These are phyloP conservation scores for Olyra latifolia DNA, from an alignment of 176 grass and related monocot species.

Conservation along the genomic window DNA sequence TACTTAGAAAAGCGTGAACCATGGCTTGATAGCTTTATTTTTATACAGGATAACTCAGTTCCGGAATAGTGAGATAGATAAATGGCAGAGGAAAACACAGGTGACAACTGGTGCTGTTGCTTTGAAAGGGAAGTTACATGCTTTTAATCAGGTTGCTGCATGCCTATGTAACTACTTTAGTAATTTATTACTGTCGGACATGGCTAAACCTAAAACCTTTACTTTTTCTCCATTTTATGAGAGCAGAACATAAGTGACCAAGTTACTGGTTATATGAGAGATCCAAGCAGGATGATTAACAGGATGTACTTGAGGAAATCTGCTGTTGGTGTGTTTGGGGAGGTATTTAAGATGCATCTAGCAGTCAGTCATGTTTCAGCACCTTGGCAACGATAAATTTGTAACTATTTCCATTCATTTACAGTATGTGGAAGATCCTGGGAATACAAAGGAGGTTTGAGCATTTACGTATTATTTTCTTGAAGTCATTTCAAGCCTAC, in stretches of 20 bases:
- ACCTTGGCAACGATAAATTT: constrained; percentile 11
- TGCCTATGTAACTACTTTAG: constrained; percentile 13
- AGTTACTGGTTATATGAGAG: constrained; percentile 90
- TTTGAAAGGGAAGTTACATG: constrained; percentile 84
- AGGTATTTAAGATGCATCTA: constrained; percentile 53
- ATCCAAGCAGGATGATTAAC: constrained; percentile 89
- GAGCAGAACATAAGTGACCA: constrained; percentile 82
- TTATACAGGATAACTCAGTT: constrained; percentile 67
- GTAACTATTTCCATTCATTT: constrained; percentile 27
- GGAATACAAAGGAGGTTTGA: constrained; percentile 60
- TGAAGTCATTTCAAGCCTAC: constrained; percentile 7
- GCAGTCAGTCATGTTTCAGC: background rate
- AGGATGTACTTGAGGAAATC: constrained; percentile 70
- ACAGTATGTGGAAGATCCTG: constrained; percentile 42
- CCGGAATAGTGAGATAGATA: constrained; percentile 81
- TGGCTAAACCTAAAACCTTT: background rate
- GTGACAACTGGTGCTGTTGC: constrained; percentile 85
- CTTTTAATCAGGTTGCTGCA: constrained; percentile 68
- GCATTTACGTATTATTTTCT: constrained; percentile 19
- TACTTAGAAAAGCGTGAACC: background rate
- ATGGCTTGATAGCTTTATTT: background rate
- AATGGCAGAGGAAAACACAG: constrained; percentile 95
- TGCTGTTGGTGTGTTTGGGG: constrained; percentile 67
- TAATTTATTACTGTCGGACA: constrained; percentile 5
- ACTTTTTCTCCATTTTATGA: constrained; percentile 22